Evolutionary conservation across 75 land plant species (phyloP).

Genomic region (Pseudotsuga menziesii): DNA sequence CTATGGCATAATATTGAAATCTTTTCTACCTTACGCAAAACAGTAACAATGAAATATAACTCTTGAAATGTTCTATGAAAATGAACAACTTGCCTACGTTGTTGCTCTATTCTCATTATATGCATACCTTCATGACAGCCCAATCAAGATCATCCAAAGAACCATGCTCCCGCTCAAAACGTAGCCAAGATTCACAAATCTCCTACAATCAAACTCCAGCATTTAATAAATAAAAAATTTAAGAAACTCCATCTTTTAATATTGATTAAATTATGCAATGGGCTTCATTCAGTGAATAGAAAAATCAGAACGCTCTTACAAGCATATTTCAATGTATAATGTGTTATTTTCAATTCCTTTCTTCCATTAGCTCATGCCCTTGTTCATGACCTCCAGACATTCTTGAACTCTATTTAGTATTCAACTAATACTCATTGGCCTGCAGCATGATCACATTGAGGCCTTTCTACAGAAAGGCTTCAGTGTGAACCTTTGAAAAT

Average conservation of each 20-base stretch:
- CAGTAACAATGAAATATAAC: no score
- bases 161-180: constrained; percentile 48
- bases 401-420: no score
- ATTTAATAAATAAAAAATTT: neutral
- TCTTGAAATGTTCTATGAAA: no score
- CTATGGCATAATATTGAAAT: no score
- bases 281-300: neutral
- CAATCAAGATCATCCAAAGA: constrained; percentile 42
- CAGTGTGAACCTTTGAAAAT: no score
- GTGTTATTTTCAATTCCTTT: neutral
- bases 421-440: no score
- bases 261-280: neutral
- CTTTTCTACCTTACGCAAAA: no score
- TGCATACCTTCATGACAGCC: constrained; percentile 34
- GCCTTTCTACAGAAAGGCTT: no score
- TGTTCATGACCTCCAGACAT: neutral
- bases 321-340: neutral
- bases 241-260: neutral
- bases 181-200: constrained; percentile 41
- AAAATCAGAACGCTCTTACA: neutral
- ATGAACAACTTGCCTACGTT: no score
- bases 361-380: neutral
- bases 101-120: no score
- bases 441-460: no score
- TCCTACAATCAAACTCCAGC: constrained; percentile 12